Evolutionary conservation across 139 green algal genomes (phyloP).

Genomic region (Chlorella sp.): DNA sequence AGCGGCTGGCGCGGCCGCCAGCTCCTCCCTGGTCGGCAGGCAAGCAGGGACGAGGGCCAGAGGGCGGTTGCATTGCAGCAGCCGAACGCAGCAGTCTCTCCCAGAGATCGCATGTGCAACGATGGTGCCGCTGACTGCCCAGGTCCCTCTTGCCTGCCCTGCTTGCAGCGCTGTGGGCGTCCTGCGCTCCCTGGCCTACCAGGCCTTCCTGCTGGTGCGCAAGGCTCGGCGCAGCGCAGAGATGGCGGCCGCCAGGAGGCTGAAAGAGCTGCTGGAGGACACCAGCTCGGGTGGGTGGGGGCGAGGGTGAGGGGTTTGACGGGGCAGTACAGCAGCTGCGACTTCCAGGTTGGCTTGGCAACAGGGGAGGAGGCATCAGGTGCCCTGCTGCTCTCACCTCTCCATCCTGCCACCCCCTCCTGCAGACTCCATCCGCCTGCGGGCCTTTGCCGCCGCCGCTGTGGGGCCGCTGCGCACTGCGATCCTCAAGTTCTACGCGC

Average conservation of each 20-base stretch:
- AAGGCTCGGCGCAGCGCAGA: neutral
- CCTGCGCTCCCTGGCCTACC: neutral
- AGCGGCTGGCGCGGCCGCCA: no score
- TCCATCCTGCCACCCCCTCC: neutral
- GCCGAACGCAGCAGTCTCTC: no score
- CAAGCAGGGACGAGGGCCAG: no score
- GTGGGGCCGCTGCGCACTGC: slow-evolving; percentile 50
- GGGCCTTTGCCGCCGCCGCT: slow-evolving; percentile 44
- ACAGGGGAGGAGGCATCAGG: no score
- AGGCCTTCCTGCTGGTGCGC: neutral
- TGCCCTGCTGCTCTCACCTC: neutral
- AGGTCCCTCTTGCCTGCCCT: no score
- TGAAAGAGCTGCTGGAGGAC: slow-evolving; percentile 13
- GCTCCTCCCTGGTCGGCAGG: no score
- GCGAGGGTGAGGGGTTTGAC: no score
- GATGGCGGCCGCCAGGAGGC: neutral
- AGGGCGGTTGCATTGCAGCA: no score
- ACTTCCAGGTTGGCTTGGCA: no score
- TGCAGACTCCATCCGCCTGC: slow-evolving; percentile 53
- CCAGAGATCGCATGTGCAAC: no score
- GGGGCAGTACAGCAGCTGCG: no score
- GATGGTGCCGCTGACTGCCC: no score
- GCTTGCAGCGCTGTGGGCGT: neutral
- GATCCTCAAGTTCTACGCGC: slow-evolving; percentile 76
- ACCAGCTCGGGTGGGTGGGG: neutral